Base-by-base conservation (phyloP, 345 rosid species). In the Populus euphratica region DNA sequence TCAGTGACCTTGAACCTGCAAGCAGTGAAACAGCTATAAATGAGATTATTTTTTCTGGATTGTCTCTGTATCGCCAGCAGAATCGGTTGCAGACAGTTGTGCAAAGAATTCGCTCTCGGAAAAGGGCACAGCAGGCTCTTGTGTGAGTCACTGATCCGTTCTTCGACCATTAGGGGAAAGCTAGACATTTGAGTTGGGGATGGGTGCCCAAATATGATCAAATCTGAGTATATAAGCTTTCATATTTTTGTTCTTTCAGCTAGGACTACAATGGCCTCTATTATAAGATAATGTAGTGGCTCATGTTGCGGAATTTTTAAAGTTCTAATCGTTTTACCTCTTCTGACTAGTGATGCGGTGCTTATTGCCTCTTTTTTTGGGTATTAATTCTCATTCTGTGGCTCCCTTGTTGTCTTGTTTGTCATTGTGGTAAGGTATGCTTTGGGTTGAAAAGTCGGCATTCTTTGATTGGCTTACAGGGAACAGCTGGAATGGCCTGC, bases 401-500 rank as follows among this genome's bases (percentile, higher is more conserved):
- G 69, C 72, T 77, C n/a, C 63, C 49, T 69, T 69, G 29, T 8
- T 35, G 50, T 78, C 79, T 80, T 71, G 21, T 68, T 80, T 78
- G 56, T 81, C 79, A 74, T 49, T 79, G 67, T 59, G 66, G 50
- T 78, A 43, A 65, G 62, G 77, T 82, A 35, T 69, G 50, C 72
- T 63, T 69, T 68, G 69, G 76, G 80, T 85, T 82, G 86, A 83
- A 86, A 84, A 78, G 76, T 78, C 77, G 89, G 85, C 76, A 73
- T 83, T 83, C 47, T 88, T 91, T 84, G 71, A 74, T 83, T 91
- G 91, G 85, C 81, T 86, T 89, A 84, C 96, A 93, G 99, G 96
- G 94, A 93, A 79, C 99, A 92, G 90, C 93, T n/a, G n/a, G 87
- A 89, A 75, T 89, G 96, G 90, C 97, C 98, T 79, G 69, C 84